phyloP scores from a whole-genome alignment of 176 grass and related monocot genomes.

The Thinopyrum elongatum region DNA sequence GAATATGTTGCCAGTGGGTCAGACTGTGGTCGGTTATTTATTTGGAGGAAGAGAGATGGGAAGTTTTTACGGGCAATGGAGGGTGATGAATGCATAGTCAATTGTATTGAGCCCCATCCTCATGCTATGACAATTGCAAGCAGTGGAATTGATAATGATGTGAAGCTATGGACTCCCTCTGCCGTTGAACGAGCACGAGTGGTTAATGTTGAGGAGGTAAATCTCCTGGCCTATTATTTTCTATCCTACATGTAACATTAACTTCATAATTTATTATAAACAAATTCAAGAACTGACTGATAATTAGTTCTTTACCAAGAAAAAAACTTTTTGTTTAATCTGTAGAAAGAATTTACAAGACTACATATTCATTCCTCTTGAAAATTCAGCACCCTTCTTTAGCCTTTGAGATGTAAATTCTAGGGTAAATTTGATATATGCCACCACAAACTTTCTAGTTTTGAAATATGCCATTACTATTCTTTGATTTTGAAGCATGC shows the following conservation, averaged over 20 bases:
- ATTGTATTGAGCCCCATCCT: conserved; percentile 88
- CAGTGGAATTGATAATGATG: conserved; percentile 82
- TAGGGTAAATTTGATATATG: not conserved
- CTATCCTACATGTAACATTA: not conserved
- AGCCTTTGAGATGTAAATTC: not conserved
- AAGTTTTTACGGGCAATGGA: conserved; percentile 69
- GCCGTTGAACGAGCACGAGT: conserved; percentile 46
- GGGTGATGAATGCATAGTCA: conserved; percentile 77
- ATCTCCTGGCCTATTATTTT: conserved; percentile 21
- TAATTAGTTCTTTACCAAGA: not conserved
- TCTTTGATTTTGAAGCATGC: too few relatives aligned
- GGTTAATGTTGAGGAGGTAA: conserved; percentile 72
- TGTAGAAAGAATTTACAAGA: conserved; percentile 3
- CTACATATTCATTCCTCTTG: not conserved
- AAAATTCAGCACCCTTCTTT: not conserved
- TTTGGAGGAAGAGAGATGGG: conserved; percentile 87
- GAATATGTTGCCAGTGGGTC: conserved; percentile 91
- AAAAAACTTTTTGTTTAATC: not conserved
- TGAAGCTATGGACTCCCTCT: conserved; percentile 87
- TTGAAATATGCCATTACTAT: too few relatives aligned
- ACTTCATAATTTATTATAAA: conserved; percentile 11
- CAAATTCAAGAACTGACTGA: not conserved
- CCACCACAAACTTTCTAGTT: too few relatives aligned
- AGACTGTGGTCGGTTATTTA: conserved; percentile 83
- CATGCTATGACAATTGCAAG: conserved; percentile 61